Evolutionary conservation across 805 yeast species (phyloP), one percentile per base, ranked within the genome.

Genomic region (Torulaspora maleeae): DNA sequence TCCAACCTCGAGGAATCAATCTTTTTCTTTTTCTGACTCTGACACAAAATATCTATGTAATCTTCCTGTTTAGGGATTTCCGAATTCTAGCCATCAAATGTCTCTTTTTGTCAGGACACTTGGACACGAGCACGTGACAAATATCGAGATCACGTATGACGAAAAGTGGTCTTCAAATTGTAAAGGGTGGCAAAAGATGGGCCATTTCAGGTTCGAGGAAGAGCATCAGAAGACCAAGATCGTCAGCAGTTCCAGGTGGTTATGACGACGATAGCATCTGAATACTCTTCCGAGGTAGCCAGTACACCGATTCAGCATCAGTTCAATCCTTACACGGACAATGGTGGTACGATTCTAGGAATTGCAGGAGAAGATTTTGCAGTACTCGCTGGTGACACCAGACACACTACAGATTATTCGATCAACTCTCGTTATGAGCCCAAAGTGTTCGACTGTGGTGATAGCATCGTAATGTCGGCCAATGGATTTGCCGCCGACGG

Each of bases 311-410:
- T 89, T 63, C 95, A 89, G 65, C 96, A 90, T 67, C 76, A 84
- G 66, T 89, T 89, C 72, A 88, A 89, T 63, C 97, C 97, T 30
- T 89, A 89, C 72, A 72, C 91, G 25, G 96, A 90, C 68, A 88
- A 90, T 59, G 99, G 99, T 58, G 99, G 99, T 60, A 91, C 98
- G 6, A 90, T 91, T 44, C 72, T 93, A 55, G 99, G 98, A 43
- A 93, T 93, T 68, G 97, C 99, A 1, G 99, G 99, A 41, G 86
- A 88, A 65, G 97, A 93, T 68, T 93, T 89, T 61, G 96, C 96
- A 15, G 93, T 93, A 28, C 74, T 93, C 50, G 99, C 99, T 0
- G 98, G 98, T 37, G 99, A 93, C 67, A 93, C 99, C n/a, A 83
- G 99, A 73, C 95, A 86, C 61, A 87, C 95, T 4, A 82, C 85